These are phyloP conservation scores for Fomitopsis pulvina DNA, from an alignment of 768 basidiomycete genomes.

Conservation along the genomic window DNA sequence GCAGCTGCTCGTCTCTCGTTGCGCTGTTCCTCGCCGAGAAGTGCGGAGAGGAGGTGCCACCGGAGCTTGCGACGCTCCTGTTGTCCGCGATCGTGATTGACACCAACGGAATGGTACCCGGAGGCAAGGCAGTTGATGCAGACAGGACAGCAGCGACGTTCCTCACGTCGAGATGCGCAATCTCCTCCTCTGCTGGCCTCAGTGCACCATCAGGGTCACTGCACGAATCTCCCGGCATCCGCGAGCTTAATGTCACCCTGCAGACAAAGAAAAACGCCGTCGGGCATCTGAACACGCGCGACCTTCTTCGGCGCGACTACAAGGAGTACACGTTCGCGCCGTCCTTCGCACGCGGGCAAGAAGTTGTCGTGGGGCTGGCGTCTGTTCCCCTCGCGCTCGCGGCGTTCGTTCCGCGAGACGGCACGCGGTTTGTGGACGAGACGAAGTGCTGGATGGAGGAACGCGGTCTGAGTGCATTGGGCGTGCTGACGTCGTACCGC, in stretches of 20 bases:
- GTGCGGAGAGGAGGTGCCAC: slow-evolving; percentile 31
- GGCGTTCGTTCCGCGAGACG: slow-evolving; percentile 43
- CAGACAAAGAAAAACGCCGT: slow-evolving; percentile 59
- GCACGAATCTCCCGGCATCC: slow-evolving; percentile 36
- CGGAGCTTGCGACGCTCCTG: slow-evolving; percentile 71
- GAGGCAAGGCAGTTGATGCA: slow-evolving; percentile 64
- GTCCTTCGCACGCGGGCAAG: slow-evolving; percentile 29
- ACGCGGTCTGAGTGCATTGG: slow-evolving; percentile 58
- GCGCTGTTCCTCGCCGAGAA: slow-evolving; percentile 30
- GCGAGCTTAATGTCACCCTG: slow-evolving; percentile 42
- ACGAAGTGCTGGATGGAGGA: slow-evolving; percentile 59
- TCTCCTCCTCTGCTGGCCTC: slow-evolving; percentile 2
- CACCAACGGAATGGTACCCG: slow-evolving; percentile 69
- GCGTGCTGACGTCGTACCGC: slow-evolving; percentile 73
- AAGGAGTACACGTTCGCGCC: slow-evolving; percentile 71
- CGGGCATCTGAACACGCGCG: slow-evolving; percentile 57
- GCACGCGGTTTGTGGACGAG: slow-evolving; percentile 30
- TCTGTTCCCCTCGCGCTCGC: slow-evolving; percentile 73
- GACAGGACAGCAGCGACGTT: slow-evolving; percentile 62
- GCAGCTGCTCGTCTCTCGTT: slow-evolving; percentile 74
- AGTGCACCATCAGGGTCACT: slow-evolving; percentile 19
- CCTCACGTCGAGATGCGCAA: slow-evolving; percentile 44
- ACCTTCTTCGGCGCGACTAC: slow-evolving; percentile 91
- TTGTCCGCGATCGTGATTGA: slow-evolving; percentile 82
- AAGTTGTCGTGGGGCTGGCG: slow-evolving; percentile 67